Conservation (phyloP, 1,284 basidiomycete genomes). For the Apiotrichum domesticum region DNA sequence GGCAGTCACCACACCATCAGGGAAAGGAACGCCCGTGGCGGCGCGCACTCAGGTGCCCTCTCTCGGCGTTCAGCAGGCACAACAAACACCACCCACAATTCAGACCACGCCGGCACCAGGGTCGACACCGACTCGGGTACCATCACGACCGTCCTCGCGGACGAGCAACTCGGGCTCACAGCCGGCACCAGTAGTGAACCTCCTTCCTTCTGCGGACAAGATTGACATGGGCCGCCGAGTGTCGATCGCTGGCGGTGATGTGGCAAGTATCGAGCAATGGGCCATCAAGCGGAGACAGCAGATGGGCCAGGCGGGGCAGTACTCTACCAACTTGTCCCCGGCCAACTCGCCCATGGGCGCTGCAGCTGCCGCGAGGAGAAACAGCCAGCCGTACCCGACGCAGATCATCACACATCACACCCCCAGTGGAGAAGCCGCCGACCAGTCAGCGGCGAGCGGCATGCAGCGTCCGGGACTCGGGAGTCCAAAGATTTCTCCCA, state of each 20-base stretch:
- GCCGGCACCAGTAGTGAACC: neutral
- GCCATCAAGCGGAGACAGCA: conserved; percentile 15
- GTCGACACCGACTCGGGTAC: neutral
- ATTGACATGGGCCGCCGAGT: conserved; percentile 31
- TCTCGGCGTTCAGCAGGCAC: neutral
- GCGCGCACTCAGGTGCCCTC: neutral
- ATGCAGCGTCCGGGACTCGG: conserved; percentile 6
- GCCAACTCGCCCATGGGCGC: conserved; percentile 29
- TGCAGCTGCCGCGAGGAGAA: conserved; percentile 31
- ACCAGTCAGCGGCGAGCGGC: neutral
- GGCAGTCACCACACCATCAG: neutral
- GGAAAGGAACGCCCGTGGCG: neutral
- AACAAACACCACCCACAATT: neutral
- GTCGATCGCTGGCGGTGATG: conserved; percentile 35
- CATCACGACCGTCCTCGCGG: conserved; percentile 3
- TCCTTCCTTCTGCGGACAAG: conserved; percentile 11
- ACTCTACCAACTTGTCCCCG: neutral
- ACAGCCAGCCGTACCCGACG: conserved; percentile 39
- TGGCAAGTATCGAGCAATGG: conserved; percentile 31
- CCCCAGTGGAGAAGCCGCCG: neutral
- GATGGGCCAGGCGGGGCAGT: neutral
- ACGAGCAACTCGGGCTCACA: neutral
- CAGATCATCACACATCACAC: conserved; percentile 10
- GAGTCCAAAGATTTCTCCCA: conserved; percentile 32
- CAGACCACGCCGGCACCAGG: neutral